phyloP scores from a whole-genome alignment of 148 eudicot genomes.

The Camellia granthamiana region DNA sequence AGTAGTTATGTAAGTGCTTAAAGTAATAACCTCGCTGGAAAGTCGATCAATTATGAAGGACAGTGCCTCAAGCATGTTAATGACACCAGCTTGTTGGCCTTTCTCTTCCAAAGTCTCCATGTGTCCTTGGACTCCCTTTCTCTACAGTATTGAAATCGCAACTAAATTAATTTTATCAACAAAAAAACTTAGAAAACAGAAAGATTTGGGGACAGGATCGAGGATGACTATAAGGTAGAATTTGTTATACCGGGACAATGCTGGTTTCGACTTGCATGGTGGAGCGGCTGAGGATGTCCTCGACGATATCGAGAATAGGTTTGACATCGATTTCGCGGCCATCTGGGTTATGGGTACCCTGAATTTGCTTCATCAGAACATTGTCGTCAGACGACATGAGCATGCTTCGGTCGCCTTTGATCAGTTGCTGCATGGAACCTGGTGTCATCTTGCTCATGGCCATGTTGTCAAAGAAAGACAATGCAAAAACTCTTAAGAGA shows the following conservation, averaged over 20 bases:
- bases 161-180: background rate
- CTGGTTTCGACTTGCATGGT: background rate
- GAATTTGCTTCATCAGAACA: slow-evolving; percentile 16
- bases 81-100: slow-evolving; percentile 4
- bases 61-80: background rate
- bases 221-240: background rate
- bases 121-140: slow-evolving; percentile 13
- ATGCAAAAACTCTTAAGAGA: background rate
- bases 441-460: slow-evolving; percentile 1
- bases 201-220: too few species aligned
- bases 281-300: slow-evolving; percentile 29
- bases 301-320: slow-evolving; percentile 28
- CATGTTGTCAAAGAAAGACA: background rate
- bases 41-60: slow-evolving; percentile 22
- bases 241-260: slow-evolving; percentile 1
- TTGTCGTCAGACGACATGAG: slow-evolving; percentile 26
- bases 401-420: too few species aligned
- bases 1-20: background rate
- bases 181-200: background rate
- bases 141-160: background rate
- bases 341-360: slow-evolving; percentile 17
- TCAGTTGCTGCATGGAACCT: slow-evolving; percentile 7
- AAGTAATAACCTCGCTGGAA: slow-evolving; percentile 24
- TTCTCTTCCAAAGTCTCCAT: slow-evolving; percentile 22
- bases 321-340: slow-evolving; percentile 21